Conservation (phyloP, 202 grass and related monocot genomes). For the Hordeum pubiflorum region DNA sequence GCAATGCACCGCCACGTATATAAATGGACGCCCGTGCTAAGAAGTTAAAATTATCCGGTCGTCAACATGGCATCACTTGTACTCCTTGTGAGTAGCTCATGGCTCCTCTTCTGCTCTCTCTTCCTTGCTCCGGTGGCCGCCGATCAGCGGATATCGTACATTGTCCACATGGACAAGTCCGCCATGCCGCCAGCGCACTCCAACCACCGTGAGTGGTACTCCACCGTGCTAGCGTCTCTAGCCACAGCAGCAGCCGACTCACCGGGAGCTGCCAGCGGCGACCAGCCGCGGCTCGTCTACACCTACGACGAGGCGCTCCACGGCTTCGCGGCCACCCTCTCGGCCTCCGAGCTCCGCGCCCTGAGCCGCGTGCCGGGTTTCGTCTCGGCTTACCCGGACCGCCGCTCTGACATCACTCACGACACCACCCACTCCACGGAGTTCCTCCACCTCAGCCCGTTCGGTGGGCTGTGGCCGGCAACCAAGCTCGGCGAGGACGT, state of each 20-base stretch:
- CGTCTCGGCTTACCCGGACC: slow-evolving; percentile 50
- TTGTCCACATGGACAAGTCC: slow-evolving; percentile 77
- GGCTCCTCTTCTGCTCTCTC: neutral
- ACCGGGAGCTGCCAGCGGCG: neutral
- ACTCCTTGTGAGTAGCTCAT: neutral
- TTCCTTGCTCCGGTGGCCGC: neutral
- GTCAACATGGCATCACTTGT: neutral
- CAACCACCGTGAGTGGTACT: slow-evolving; percentile 43
- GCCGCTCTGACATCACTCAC: neutral
- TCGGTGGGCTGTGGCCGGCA: slow-evolving; percentile 40
- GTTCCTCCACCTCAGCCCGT: slow-evolving; percentile 42
- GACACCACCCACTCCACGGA: slow-evolving; percentile 71
- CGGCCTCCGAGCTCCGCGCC: slow-evolving; percentile 32
- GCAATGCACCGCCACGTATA: neutral
- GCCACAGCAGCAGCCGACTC: neutral
- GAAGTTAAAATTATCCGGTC: neutral
- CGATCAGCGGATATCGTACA: slow-evolving; percentile 24
- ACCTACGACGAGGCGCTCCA: slow-evolving; percentile 61
- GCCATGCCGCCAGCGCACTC: slow-evolving; percentile 45
- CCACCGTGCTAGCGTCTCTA: slow-evolving; percentile 20
- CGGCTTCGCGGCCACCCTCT: slow-evolving; percentile 50
- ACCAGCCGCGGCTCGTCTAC: slow-evolving; percentile 31
- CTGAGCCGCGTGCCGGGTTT: slow-evolving; percentile 39
- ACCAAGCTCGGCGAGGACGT: slow-evolving; percentile 55
- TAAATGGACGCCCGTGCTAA: neutral